phyloP scores from a whole-genome alignment of 257 asterid genomes.

The Fraxinus anomala region DNA sequence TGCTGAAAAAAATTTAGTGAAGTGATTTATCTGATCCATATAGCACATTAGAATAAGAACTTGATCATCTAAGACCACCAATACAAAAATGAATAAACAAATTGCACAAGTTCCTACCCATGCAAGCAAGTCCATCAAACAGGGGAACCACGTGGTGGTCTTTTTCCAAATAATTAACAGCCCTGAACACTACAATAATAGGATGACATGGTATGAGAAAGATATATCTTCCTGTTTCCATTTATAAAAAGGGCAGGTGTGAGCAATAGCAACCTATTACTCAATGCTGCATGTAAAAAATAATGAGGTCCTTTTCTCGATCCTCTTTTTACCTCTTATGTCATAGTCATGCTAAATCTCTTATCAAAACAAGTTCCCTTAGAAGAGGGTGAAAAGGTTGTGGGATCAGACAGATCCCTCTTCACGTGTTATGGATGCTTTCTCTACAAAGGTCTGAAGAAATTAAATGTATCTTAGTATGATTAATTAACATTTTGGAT shows the following conservation, averaged over 20 bases:
- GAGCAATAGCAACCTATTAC: not conserved
- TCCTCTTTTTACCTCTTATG: constrained; percentile 1
- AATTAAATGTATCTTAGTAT: constrained; percentile 8
- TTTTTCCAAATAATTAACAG: not conserved
- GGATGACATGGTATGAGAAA: not conserved
- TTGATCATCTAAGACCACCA: constrained; percentile 7
- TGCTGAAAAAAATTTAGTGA: constrained; percentile 11
- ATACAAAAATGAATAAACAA: not conserved
- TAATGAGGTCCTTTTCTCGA: not conserved
- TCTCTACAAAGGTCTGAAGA: not conserved
- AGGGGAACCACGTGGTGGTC: not conserved
- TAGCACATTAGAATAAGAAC: not conserved
- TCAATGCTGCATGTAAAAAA: not conserved
- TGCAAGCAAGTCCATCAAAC: not conserved
- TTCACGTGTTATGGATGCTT: constrained; percentile 12
- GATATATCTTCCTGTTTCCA: not conserved
- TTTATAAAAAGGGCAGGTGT: not conserved
- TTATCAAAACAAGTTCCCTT: not conserved
- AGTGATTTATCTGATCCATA: not conserved
- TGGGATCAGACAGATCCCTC: not conserved
- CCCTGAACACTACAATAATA: not conserved
- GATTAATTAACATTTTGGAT: not conserved
- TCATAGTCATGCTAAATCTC: not conserved
- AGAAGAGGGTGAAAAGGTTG: not conserved
- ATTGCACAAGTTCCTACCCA: not conserved